These are phyloP conservation scores for Buddleja alternifolia DNA, from an alignment of 257 asterid genomes.

Conservation along the genomic window DNA sequence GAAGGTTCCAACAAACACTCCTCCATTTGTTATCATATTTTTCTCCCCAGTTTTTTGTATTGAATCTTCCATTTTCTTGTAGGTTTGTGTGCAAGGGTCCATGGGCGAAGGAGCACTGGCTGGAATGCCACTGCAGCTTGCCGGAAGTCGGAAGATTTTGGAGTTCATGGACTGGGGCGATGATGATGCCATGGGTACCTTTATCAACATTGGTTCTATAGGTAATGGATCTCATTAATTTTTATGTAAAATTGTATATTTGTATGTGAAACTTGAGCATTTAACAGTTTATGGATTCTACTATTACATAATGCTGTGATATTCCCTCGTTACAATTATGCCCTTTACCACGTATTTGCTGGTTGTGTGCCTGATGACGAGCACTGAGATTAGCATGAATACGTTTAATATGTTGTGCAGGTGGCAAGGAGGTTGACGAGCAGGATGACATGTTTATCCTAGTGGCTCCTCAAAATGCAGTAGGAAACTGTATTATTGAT, in stretches of 20 bases:
- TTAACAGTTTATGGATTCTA: not conserved
- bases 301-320: too few relatives aligned
- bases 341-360: too few relatives aligned
- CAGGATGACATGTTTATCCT: conserved; percentile 87
- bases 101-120: conserved; percentile 95
- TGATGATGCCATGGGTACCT: conserved; percentile 81
- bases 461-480: conserved; percentile 99
- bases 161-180: conserved; percentile 99
- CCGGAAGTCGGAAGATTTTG: conserved; percentile 87
- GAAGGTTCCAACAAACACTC: conserved; percentile 52
- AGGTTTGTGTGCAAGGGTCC: conserved; percentile 99
- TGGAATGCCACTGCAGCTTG: conserved; percentile 96
- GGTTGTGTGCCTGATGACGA: too few relatives aligned
- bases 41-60: conserved; percentile 11
- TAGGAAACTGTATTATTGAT: conserved; percentile 89
- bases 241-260: conserved; percentile 1
- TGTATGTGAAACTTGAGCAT: not conserved
- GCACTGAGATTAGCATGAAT: too few relatives aligned
- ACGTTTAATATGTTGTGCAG: conserved; percentile 44
- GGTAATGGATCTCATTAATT: conserved; percentile 45
- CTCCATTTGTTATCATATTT: not conserved
- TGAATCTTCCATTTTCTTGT: conserved; percentile 27
- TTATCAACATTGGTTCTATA: conserved; percentile 81
- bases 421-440: conserved; percentile 84
- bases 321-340: too few relatives aligned